phyloP scores from a whole-genome alignment of 2,329 filamentous ascomycete genomes.

The Graphium sp. region DNA sequence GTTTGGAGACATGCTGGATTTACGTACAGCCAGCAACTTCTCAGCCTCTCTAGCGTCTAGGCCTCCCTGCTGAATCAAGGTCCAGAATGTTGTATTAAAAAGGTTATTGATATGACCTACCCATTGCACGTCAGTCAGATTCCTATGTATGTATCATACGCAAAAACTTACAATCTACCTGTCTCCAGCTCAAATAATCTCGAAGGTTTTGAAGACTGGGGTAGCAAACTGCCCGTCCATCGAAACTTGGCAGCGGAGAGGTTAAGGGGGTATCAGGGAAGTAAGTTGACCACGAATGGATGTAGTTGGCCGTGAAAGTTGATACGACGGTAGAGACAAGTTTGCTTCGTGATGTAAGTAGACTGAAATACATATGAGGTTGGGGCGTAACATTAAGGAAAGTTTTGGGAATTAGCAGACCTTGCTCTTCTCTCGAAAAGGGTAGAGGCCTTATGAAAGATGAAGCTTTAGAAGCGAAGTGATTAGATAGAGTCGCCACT shows the following conservation, averaged over 20 bases:
- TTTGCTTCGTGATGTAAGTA: slow-evolving; percentile 40
- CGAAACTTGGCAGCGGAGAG: slow-evolving; percentile 72
- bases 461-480: slow-evolving; percentile 46
- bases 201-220: slow-evolving; percentile 66
- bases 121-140: slow-evolving; percentile 8
- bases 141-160: background rate
- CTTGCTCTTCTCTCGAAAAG: slow-evolving; percentile 77
- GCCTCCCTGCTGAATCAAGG: slow-evolving; percentile 62
- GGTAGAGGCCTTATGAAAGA: slow-evolving; percentile 67
- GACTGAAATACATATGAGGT: background rate
- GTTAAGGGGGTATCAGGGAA: slow-evolving; percentile 59
- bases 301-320: slow-evolving; percentile 84
- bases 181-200: slow-evolving; percentile 94
- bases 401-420: slow-evolving; percentile 23
- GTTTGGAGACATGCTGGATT: background rate
- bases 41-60: slow-evolving; percentile 68
- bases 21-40: slow-evolving; percentile 52
- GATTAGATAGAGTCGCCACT: no score
- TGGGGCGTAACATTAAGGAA: slow-evolving; percentile 2
- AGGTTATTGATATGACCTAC: slow-evolving; percentile 93
- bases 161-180: slow-evolving; percentile 65
- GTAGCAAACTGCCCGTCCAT: slow-evolving; percentile 82
- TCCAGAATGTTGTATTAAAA: slow-evolving; percentile 96
- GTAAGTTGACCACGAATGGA: slow-evolving; percentile 60
- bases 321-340: slow-evolving; percentile 81